Evolutionary conservation across 345 rosid species (phyloP).

Genomic region (Populus alba): DNA sequence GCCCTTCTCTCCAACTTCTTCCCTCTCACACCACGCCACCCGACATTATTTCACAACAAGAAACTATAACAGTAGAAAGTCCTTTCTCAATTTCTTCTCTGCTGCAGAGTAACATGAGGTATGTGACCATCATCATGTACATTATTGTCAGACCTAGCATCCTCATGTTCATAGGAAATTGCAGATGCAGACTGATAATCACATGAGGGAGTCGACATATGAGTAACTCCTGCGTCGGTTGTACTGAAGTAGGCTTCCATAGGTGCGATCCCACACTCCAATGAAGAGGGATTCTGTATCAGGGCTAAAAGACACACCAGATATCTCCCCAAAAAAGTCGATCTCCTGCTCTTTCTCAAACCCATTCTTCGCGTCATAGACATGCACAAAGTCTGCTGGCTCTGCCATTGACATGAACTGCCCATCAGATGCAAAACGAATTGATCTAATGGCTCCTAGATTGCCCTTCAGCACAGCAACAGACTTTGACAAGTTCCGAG

Average conservation of each 20-base stretch:
- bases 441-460: constrained; percentile 59
- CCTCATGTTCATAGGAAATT: constrained; percentile 9
- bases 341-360: constrained; percentile 61
- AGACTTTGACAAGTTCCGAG: constrained; percentile 46
- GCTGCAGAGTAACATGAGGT: constrained; percentile 11
- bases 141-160: constrained; percentile 14
- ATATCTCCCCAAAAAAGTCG: constrained; percentile 63
- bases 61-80: constrained; percentile 2
- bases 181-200: constrained; percentile 20
- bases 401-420: constrained; percentile 58
- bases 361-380: constrained; percentile 48
- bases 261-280: constrained; percentile 65
- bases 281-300: constrained; percentile 54
- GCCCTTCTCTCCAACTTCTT: background rate
- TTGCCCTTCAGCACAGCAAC: constrained; percentile 61
- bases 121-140: constrained; percentile 16
- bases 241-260: constrained; percentile 62
- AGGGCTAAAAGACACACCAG: constrained; percentile 58
- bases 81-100: background rate
- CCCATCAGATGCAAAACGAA: constrained; percentile 56
- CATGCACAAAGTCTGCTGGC: constrained; percentile 64
- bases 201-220: constrained; percentile 45
- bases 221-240: constrained; percentile 45
- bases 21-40: background rate
- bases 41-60: constrained; percentile 8